phyloP scores from a whole-genome alignment of 176 grass and related monocot genomes.

The Saccharum spontaneum region DNA sequence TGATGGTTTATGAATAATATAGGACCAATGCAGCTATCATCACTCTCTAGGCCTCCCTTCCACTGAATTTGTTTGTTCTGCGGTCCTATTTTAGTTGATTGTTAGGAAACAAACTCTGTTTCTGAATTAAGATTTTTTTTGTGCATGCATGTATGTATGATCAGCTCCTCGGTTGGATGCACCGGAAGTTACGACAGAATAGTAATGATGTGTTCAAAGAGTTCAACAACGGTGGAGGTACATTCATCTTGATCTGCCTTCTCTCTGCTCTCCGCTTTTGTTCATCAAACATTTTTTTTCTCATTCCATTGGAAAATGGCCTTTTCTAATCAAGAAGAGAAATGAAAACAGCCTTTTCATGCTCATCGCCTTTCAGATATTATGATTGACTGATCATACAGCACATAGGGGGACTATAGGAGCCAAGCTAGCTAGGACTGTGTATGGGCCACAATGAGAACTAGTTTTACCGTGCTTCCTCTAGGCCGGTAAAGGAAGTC shows the following conservation, averaged over 20 bases:
- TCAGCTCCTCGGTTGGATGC: constrained; percentile 97
- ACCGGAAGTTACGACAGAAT: constrained; percentile 75
- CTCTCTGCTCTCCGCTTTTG: not conserved
- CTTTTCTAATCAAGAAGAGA: not conserved
- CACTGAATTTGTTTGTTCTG: not conserved
- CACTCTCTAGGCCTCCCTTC: not conserved
- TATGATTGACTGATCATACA: not conserved
- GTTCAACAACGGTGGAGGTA: constrained; percentile 51
- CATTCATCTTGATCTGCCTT: not conserved
- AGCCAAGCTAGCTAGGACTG: not conserved
- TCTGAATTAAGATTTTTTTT: not conserved
- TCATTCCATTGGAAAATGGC: not conserved
- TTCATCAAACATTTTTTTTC: not conserved
- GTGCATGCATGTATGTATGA: not conserved
- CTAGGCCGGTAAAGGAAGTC: too few relatives aligned
- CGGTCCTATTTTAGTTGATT: not conserved
- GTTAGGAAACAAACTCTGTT: not conserved
- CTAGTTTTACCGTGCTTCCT: not conserved
- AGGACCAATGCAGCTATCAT: not conserved
- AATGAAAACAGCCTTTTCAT: not conserved
- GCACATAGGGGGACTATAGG: too few relatives aligned
- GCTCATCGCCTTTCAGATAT: not conserved
- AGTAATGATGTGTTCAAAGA: constrained; percentile 80
- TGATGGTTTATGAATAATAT: not conserved
- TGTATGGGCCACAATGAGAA: not conserved